A percentile compares a stretch with the other conserved stretches of the same genome.
These are phyloP conservation scores for Globisporangium nodosum DNA, from an alignment of 352 stramenopile species.

Conservation along the genomic window DNA sequence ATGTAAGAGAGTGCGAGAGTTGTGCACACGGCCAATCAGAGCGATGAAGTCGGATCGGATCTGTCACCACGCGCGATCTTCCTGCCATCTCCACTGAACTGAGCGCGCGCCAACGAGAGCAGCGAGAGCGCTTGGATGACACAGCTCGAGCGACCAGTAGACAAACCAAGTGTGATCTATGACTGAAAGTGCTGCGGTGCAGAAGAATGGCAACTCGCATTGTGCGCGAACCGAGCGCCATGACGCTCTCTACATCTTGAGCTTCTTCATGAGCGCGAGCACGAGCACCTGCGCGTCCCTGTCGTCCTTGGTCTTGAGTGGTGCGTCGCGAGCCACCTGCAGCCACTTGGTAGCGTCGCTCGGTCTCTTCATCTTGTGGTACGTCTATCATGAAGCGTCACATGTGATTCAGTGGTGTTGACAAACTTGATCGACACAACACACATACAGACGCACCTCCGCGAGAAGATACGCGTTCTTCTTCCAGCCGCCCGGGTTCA, in stretches of 20 bases:
- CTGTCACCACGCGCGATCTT: no score
- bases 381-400: constrained; percentile 30
- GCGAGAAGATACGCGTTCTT: constrained; percentile 67
- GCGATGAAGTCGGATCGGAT: no score
- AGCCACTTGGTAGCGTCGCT: constrained; percentile 43
- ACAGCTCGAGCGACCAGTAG: no score
- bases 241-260: constrained; percentile 18
- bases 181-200: no score
- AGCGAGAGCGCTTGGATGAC: no score
- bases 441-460: constrained; percentile 19
- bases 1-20: background rate
- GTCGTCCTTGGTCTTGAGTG: constrained; percentile 60
- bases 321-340: constrained; percentile 36
- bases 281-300: constrained; percentile 41
- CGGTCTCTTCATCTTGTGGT: constrained; percentile 56
- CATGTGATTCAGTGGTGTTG: background rate
- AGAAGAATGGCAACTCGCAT: background rate
- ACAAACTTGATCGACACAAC: background rate
- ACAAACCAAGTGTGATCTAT: background rate
- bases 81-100: no score
- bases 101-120: no score
- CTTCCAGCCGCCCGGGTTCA: constrained; percentile 73
- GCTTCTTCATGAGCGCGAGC: constrained; percentile 36
- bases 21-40: no score
- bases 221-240: background rate